These are phyloP conservation scores for Pistacia atlantica DNA, from an alignment of 345 rosid species.

Conservation along the genomic window DNA sequence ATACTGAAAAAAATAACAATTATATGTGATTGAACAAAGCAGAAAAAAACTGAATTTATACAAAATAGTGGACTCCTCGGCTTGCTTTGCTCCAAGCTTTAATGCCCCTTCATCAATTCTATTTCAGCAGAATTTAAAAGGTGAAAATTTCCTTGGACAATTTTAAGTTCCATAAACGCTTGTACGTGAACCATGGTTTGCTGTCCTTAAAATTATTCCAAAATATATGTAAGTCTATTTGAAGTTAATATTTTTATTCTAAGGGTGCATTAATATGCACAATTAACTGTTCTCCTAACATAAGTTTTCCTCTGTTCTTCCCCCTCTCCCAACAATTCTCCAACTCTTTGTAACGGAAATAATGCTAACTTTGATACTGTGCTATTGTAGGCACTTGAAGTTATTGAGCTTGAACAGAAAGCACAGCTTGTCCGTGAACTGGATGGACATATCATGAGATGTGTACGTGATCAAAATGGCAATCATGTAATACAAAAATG, in stretches of 20 bases:
- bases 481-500: constrained; percentile 90
- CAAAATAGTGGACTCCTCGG: background rate
- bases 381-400: constrained; percentile 67
- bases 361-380: constrained; percentile 1
- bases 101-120: background rate
- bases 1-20: background rate
- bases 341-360: background rate
- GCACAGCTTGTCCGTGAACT: constrained; percentile 61
- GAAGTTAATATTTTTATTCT: too few species aligned
- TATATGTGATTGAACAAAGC: background rate
- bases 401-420: constrained; percentile 70
- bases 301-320: background rate
- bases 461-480: constrained; percentile 87
- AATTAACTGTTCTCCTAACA: background rate
- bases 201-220: background rate
- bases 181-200: background rate
- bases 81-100: background rate
- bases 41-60: background rate
- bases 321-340: background rate
- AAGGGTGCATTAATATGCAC: background rate
- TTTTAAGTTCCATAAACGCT: background rate
- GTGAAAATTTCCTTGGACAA: background rate
- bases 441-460: constrained; percentile 79
- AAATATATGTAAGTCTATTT: background rate
- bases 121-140: background rate